phyloP scores from a whole-genome alignment of 2,329 filamentous ascomycete species.

The Pestalotiopsis sp. region DNA sequence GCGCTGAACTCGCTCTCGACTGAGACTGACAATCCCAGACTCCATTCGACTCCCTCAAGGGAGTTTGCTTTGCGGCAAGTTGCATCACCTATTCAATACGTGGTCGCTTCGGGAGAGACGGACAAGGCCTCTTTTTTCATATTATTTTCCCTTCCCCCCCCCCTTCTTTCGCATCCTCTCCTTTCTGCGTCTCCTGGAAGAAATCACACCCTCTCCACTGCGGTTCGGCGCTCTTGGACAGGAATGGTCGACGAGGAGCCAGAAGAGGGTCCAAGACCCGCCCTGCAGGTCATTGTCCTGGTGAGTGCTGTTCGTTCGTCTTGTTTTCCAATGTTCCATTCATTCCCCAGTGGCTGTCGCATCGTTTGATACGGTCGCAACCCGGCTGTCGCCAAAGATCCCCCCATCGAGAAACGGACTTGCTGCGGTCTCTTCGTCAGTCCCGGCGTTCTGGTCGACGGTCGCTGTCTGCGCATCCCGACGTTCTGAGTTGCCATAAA shows the following conservation, averaged over 20 bases:
- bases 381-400: not conserved
- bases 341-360: not conserved
- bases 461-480: no score
- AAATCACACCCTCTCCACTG: not conserved
- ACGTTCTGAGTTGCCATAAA: not conserved
- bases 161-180: not conserved
- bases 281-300: slow-evolving; percentile 75
- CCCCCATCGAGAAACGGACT: not conserved
- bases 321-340: not conserved
- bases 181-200: not conserved
- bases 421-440: not conserved
- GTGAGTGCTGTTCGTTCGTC: slow-evolving; percentile 50
- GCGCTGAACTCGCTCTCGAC: not conserved
- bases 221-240: not conserved
- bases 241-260: slow-evolving; percentile 22
- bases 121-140: not conserved
- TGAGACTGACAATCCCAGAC: not conserved
- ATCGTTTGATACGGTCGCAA: not conserved
- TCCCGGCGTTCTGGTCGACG: not conserved
- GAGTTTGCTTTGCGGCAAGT: not conserved
- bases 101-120: not conserved
- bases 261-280: slow-evolving; percentile 39
- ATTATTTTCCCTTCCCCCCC: not conserved
- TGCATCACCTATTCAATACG: not conserved
- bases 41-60: not conserved